Conservation (phyloP, 2,329 filamentous ascomycete species). For the Periconia sp. region DNA sequence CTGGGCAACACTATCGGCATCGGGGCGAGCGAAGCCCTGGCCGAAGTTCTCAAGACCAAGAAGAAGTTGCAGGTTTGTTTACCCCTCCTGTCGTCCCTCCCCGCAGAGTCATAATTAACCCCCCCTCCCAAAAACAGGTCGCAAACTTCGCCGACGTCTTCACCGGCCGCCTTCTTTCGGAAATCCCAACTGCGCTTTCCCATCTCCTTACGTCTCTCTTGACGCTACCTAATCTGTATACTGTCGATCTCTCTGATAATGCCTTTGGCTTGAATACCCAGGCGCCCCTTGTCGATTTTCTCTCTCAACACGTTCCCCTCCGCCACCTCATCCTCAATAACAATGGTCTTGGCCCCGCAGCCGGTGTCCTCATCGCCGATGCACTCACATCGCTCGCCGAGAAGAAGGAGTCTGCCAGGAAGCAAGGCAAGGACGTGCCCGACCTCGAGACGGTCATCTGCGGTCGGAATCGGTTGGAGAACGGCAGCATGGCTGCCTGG, state of each 20-base stretch:
- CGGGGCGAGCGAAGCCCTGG: slow-evolving; percentile 81
- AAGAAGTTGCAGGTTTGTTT: slow-evolving; percentile 69
- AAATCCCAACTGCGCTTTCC: slow-evolving; percentile 89
- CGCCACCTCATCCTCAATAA: slow-evolving; percentile 97
- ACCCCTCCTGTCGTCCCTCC: not conserved
- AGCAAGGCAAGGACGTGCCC: slow-evolving; percentile 71
- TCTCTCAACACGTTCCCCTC: slow-evolving; percentile 83
- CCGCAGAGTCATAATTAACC: not conserved
- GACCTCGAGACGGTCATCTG: slow-evolving; percentile 95
- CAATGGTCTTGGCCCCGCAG: slow-evolving; percentile 91
- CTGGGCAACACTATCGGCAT: slow-evolving; percentile 92
- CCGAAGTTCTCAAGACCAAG: slow-evolving; percentile 80
- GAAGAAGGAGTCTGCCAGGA: slow-evolving; percentile 78
- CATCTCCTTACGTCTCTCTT: slow-evolving; percentile 84
- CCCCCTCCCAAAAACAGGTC: slow-evolving; percentile 56
- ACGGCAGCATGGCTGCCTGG: slow-evolving; percentile 95
- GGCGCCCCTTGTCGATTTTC: slow-evolving; percentile 88
- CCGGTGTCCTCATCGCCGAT: slow-evolving; percentile 85
- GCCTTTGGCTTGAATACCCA: slow-evolving; percentile 96
- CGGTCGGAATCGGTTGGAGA: slow-evolving; percentile 92
- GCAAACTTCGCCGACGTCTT: slow-evolving; percentile 98
- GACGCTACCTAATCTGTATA: slow-evolving; percentile 81
- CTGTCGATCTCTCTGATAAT: slow-evolving; percentile 95
- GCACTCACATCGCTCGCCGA: slow-evolving; percentile 79
- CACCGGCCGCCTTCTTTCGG: slow-evolving; percentile 86